Conservation (phyloP, 1,284 basidiomycete genomes). For the Tilletia setariae region DNA sequence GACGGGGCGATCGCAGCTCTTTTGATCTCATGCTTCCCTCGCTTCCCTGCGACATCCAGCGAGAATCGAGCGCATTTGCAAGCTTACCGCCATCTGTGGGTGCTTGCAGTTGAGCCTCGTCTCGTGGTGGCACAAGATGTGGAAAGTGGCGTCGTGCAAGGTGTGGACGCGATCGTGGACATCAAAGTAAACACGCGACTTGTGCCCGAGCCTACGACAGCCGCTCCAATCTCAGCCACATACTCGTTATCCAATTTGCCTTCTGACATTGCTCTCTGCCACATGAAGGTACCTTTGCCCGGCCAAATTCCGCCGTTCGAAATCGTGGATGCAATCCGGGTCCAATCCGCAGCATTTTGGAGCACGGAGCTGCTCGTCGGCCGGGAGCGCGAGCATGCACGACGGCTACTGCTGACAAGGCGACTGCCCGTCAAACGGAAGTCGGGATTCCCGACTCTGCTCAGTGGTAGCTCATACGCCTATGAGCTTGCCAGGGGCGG, state of each 20-base stretch:
- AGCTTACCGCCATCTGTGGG: conserved; percentile 91
- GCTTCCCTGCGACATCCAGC: conserved; percentile 68
- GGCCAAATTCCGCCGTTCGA: conserved; percentile 8
- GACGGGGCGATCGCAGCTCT: conserved; percentile 86
- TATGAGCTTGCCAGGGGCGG: background rate
- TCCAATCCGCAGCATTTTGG: conserved; percentile 1
- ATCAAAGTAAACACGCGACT: background rate
- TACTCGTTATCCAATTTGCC: no score
- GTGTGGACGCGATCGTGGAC: background rate
- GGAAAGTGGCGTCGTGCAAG: conserved; percentile 32
- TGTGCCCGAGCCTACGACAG: no score
- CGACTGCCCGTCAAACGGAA: background rate
- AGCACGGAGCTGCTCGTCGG: background rate
- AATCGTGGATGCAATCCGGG: background rate
- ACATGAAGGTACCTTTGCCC: conserved; percentile 1
- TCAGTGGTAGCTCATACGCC: background rate
- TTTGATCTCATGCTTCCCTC: conserved; percentile 84
- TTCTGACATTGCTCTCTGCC: no score
- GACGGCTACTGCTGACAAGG: background rate
- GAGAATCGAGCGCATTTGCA: conserved; percentile 91
- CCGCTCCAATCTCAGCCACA: no score
- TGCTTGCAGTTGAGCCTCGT: conserved; percentile 86
- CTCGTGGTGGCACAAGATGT: conserved; percentile 68
- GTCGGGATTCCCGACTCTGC: background rate
- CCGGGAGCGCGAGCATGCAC: conserved; percentile 4